Evolutionary conservation across 2,329 filamentous ascomycete genomes (phyloP).

Genomic region (Xylariaceae sp.): DNA sequence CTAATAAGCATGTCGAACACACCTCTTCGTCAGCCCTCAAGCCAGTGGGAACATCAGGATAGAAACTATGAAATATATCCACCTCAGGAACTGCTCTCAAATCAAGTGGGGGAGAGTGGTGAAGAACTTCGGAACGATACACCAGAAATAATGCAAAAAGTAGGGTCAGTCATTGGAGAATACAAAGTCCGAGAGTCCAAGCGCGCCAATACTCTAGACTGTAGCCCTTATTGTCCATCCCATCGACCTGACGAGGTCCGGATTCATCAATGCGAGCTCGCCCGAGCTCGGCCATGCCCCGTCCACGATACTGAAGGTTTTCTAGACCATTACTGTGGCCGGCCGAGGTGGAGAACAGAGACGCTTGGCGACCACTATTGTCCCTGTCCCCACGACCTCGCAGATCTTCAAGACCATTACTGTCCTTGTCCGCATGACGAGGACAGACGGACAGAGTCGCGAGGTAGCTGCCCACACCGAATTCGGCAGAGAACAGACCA

Average conservation of each 20-base stretch:
- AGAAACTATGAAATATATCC: no score
- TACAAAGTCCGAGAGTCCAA: slow-evolving; percentile 16
- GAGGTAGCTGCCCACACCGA: neutral
- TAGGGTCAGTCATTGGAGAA: slow-evolving; percentile 1
- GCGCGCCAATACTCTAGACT: slow-evolving; percentile 6
- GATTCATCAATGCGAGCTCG: slow-evolving; percentile 3
- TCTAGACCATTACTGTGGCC: slow-evolving; percentile 13
- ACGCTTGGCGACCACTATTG: slow-evolving; percentile 13
- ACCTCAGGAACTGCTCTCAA: neutral
- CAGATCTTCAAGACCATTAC: slow-evolving; percentile 14
- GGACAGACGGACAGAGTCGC: neutral
- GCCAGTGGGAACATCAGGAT: no score
- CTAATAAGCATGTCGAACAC: no score
- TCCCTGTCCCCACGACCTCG: slow-evolving; percentile 8
- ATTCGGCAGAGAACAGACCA: neutral
- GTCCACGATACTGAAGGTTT: slow-evolving; percentile 4
- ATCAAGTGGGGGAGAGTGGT: neutral
- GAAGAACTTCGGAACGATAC: neutral
- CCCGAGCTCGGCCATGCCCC: slow-evolving; percentile 1
- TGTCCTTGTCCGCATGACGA: slow-evolving; percentile 13
- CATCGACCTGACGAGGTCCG: neutral
- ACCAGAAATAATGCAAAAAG: neutral
- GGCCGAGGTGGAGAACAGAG: slow-evolving; percentile 10
- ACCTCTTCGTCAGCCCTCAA: no score
- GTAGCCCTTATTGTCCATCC: slow-evolving; percentile 12